Base-by-base conservation (phyloP, 495 filamentous ascomycete genomes). In the Hypoxylon subgilvum region DNA sequence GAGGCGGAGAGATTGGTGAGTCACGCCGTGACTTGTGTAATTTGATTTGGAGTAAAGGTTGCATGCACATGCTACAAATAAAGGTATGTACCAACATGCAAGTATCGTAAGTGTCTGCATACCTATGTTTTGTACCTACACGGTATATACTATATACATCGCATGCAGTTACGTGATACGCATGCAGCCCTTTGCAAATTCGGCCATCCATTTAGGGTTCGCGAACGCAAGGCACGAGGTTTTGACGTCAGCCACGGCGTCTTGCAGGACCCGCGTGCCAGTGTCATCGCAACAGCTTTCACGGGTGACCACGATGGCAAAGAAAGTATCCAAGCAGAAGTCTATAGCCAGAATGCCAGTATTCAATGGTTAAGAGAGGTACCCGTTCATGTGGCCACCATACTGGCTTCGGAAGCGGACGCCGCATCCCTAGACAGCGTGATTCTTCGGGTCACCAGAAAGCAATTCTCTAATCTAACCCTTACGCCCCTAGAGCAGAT, bases 401-500 rank as follows among this genome's bases (percentile, higher is more conserved):
- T 10, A 30, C 27, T 30, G 27, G 10, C 5, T 5, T 5, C 5
- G 10, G 27, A 30, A 10, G 27, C 27, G 5, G 27, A 30, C 10
- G 27, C 27, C 10, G 5, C 27, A 5, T 5, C 27, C 5, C 27
- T 30, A 10, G 27, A 30, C 5, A 30, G 5, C 27, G 27, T 10
- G 5, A 10, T 30, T 30, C 27, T 30, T 5, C 27, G 27, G 10
- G 5, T 30, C 5, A 10, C 27, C 5, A 30, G 10, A 30, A 30
- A 30, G 27, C 58, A 57, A 16, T 67, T 76, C 46, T 53, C 49
- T 1, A 69, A 69, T 17, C 27, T 76, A 14, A 42, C 73, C n/a
- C 47, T 74, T 2, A 49, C 71, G 19, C 68, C 68, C 0, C 3
- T 64, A 5, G 73, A 76, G n/a, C 55, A 74, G 31, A 55, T 79